A percentile compares a stretch with the other conserved stretches of the same genome.
phyloP scores from a whole-genome alignment of 164 flowering plant genomes.

The Nelumbo lutea region DNA sequence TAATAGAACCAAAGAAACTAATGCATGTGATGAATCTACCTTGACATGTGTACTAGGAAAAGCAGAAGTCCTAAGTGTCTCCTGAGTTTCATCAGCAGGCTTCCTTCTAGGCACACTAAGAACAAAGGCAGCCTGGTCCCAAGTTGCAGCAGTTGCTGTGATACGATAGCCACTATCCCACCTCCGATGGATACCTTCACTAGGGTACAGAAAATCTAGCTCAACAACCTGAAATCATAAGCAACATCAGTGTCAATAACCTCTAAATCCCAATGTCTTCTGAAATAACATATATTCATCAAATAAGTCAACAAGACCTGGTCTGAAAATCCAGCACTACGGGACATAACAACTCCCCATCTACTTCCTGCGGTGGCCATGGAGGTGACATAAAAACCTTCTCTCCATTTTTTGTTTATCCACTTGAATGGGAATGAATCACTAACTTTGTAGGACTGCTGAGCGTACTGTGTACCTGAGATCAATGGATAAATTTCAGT shows the following conservation, averaged over 20 bases:
- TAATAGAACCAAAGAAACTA: not conserved
- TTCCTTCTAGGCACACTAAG: conserved; percentile 77
- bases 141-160: conserved; percentile 85
- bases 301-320: conserved; percentile 42
- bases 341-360: conserved; percentile 95
- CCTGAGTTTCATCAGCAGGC: conserved; percentile 76
- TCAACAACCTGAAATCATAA: conserved; percentile 60
- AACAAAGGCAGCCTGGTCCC: conserved; percentile 86
- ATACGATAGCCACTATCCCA: conserved; percentile 91
- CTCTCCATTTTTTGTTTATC: conserved; percentile 94
- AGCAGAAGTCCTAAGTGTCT: conserved; percentile 80
- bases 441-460: conserved; percentile 92
- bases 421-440: conserved; percentile 91
- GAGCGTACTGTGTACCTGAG: conserved; percentile 70
- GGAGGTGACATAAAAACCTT: conserved; percentile 80
- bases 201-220: conserved; percentile 82
- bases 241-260: not conserved
- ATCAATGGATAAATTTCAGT: conserved; percentile 1
- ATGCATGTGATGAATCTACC: conserved; percentile 30
- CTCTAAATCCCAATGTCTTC: too few relatives aligned
- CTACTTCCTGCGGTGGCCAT: conserved; percentile 89
- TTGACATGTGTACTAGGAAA: conserved; percentile 87
- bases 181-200: conserved; percentile 87
- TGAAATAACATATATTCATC: not conserved
- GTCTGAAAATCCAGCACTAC: conserved; percentile 83